Conservation (phyloP, 345 rosid genomes). For the Boechera divaricarpa region DNA sequence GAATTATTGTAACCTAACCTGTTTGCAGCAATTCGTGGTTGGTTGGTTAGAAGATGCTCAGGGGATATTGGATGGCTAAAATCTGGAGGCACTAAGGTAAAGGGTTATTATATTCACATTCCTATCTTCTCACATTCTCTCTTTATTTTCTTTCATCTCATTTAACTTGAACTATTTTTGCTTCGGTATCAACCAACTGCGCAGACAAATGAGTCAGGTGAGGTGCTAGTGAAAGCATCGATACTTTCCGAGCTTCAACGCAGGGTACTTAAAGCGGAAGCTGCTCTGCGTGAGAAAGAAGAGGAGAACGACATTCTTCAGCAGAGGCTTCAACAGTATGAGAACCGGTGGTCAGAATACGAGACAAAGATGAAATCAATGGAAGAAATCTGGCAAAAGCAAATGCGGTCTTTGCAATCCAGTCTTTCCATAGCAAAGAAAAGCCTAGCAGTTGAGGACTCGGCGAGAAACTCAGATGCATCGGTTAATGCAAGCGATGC, state of each 20-base stretch:
- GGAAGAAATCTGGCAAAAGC: constrained; percentile 99
- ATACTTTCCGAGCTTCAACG: constrained; percentile 91
- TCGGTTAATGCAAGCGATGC: constrained; percentile 85
- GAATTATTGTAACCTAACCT: neutral
- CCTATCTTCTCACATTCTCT: constrained; percentile 14
- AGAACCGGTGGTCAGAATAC: constrained; percentile 95
- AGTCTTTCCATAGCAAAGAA: constrained; percentile 97
- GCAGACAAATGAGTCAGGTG: constrained; percentile 74
- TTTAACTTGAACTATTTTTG: neutral
- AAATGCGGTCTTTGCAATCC: constrained; percentile 95
- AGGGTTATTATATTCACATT: neutral
- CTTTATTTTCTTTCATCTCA: constrained; percentile 14
- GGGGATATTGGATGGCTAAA: constrained; percentile 70
- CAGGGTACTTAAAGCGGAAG: constrained; percentile 90
- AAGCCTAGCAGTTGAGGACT: constrained; percentile 87
- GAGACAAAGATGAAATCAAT: constrained; percentile 97
- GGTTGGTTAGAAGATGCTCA: constrained; percentile 93
- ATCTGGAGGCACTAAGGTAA: constrained; percentile 65
- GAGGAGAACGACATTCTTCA: constrained; percentile 96
- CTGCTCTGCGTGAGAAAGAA: constrained; percentile 84
- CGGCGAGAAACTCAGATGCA: constrained; percentile 87
- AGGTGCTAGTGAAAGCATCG: constrained; percentile 87
- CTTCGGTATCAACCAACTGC: constrained; percentile 8
- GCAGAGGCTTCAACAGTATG: constrained; percentile 93
- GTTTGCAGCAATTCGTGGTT: constrained; percentile 86